Evolutionary conservation across 2,329 filamentous ascomycete species (phyloP), one percentile per base, ranked within the genome.

Genomic region (Furcasterigmium furcatum): DNA sequence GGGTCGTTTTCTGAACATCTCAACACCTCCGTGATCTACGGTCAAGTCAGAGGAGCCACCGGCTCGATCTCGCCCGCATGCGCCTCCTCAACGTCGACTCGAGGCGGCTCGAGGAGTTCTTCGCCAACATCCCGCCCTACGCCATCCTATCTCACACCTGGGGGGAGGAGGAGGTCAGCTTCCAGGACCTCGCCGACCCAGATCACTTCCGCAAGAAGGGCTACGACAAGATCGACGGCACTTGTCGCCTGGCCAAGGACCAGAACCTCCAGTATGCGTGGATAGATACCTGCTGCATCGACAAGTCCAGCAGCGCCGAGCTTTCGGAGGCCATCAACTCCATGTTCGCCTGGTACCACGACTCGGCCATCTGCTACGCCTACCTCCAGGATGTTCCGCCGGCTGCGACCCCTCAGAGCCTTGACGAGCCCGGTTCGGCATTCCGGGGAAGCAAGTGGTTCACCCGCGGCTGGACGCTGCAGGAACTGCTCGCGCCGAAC

Each of bases 131-230:
- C 4, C 60, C 58, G 1, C 9, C 29, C 0, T 69, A 66, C 42
- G 62, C 57, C 10, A 67, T 67, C 20, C 54, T 69, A 1, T 67
- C 63, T 3, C 65, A 67, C 38, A 65, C 60, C 1, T 67, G 65
- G 63, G 56, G 52, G 9, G 45, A 53, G 1, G 57, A 58, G 1
- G 62, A 67, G 41, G 52, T 64, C 1, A 50, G 49, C 4, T 59
- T 60, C 21, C 52, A 61, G n/a, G 57, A 62, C 14, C 47, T 57
- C 21, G 22, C 41, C 50, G 4, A 22, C 5, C 20, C 40, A 16
- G 27, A 9, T 19, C 7, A 41, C 36, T 25, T 13, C 4, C 39
- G 4, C 3, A 47, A 41, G n/a, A 47, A 18, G 3, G 60, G 57
- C 1, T 61, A 46, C n/a, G 43, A 21, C 5, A 63, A 64, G 44